Evolutionary conservation across 164 flowering plant genomes (phyloP), one percentile per base, ranked within the genome.

Genomic region (Aristolochia californica): DNA sequence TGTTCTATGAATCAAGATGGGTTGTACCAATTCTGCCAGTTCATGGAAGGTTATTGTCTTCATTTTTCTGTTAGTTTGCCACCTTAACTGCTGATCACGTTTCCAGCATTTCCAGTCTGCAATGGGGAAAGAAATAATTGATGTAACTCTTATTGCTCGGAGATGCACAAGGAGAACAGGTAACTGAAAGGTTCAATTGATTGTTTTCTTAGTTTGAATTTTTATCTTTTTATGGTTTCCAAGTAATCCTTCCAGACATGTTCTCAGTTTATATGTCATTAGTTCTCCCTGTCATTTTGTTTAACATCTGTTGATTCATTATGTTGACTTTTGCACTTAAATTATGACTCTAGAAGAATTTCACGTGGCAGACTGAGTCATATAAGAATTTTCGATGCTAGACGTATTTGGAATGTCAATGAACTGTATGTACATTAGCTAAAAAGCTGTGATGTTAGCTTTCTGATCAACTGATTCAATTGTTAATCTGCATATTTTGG

Each of bases 151-250:
- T 59, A 85, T 93, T 73, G 88, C 97, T 56, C 67, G 99, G 62
- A 83, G 99, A 70, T 87, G 99, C 79, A 81, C 81, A 5, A 80
- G 96, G 72, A 83, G 99, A 82, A 81, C 74, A 73, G 99, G 99
- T 93, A 84, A 25, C 30, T 25, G 50, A 50, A 50, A 26, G n/a
- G 4, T 44, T 16, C 11, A 15, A 1, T 21, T 51, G 55, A 21
- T 34, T 34, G 10, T 34, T 8, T 1, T 34, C 40, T 8, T 8
- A 7, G 7, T 34, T 34, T 34, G 40, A 34, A 3, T 34, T 5
- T 34, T 34, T 12, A 34, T 34, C n/a, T n/a, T n/a, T n/a, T n/a
- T n/a, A n/a, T n/a, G n/a, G n/a, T n/a, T n/a, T n/a, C n/a, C n/a
- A n/a, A n/a, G n/a, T n/a, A n/a, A n/a, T n/a, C n/a, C n/a, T n/a